Evolutionary conservation across 805 yeast genomes (phyloP), one percentile per base, ranked within the genome.

Genomic region (Suhomyces emberorum): DNA sequence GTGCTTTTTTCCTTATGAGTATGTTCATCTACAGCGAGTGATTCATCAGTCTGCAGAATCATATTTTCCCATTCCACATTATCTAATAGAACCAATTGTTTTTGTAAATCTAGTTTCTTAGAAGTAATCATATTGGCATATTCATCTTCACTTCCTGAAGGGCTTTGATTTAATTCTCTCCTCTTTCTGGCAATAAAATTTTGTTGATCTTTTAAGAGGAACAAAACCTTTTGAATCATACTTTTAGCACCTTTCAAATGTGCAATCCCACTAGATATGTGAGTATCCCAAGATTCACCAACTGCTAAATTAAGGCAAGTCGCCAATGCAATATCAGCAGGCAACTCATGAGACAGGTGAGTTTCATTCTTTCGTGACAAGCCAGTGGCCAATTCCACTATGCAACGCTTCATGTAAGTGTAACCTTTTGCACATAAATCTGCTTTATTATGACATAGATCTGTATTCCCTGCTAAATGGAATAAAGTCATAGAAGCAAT

Each of bases 281-380:
- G 81, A 9, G 79, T 72, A 49, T 79, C 81, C 87, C 87, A 81
- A 0, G 81, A 70, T 51, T 81, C 87, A 26, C 83, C 73, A 40
- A 77, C 72, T 0, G 86, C 82, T 37, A 81, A 59, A 15, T 77
- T 74, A 38, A 81, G 52, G 41, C 86, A 80, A 0, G 85, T 76
- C 0, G 83, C 78, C 15, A 81, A 59, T 1, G 86, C 86, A 9
- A 81, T 78, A 43, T 79, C 85, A 8, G 79, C 78, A 2, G 82
- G 81, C 19, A 76, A 61, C 10, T 48, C 53, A 16, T 31, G 28
- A 7, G 35, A 18, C 14, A 36, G 38, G 2, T 47, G 52, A 9
- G 41, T 30, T 10, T 32, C 36, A n/a, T 59, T 41, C 12, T 38
- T 17, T 50, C 32, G 56, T 6, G 68, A 55, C 17, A 81, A 59